Percentiles rank a stretch among this genome's conserved stretches.
These are phyloP conservation scores for Penicillium paxilli DNA, from an alignment of 495 filamentous ascomycete species.

Conservation along the genomic window DNA sequence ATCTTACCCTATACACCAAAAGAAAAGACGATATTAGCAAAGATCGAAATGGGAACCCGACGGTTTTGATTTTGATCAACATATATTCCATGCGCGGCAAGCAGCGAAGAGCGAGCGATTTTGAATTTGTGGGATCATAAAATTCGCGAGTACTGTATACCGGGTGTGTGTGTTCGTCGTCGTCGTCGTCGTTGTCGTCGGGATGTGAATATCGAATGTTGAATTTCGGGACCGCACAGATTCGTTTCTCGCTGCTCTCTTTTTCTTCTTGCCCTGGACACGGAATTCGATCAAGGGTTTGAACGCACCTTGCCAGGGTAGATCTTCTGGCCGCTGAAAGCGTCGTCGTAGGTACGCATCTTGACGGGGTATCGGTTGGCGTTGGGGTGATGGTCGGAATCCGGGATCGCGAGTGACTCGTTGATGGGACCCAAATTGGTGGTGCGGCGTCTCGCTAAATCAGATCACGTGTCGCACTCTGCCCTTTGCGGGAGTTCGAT, in stretches of 20 bases:
- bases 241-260: too few relatives aligned
- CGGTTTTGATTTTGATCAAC: too few relatives aligned
- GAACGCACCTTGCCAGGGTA: constrained; percentile 95
- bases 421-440: constrained; percentile 45
- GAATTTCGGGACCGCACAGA: constrained; percentile 20
- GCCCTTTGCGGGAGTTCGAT: constrained; percentile 36
- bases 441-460: constrained; percentile 54
- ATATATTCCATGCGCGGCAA: constrained; percentile 5
- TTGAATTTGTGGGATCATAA: too few relatives aligned
- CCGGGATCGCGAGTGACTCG: constrained; percentile 40
- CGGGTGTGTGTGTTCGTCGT: background rate
- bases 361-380: constrained; percentile 61
- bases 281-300: constrained; percentile 16
- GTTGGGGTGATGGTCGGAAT: constrained; percentile 51
- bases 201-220: background rate
- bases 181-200: background rate
- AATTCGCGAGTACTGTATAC: too few relatives aligned
- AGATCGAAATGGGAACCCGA: constrained; percentile 8
- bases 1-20: constrained; percentile 79
- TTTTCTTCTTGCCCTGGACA: constrained; percentile 11
- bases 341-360: constrained; percentile 98
- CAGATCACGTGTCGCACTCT: constrained; percentile 43
- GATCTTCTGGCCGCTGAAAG: constrained; percentile 96
- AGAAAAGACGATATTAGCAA: constrained; percentile 28
- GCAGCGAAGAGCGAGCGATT: background rate